These are phyloP conservation scores for Dendrobium catenatum DNA, from an alignment of 106 monocot species.

Conservation along the genomic window DNA sequence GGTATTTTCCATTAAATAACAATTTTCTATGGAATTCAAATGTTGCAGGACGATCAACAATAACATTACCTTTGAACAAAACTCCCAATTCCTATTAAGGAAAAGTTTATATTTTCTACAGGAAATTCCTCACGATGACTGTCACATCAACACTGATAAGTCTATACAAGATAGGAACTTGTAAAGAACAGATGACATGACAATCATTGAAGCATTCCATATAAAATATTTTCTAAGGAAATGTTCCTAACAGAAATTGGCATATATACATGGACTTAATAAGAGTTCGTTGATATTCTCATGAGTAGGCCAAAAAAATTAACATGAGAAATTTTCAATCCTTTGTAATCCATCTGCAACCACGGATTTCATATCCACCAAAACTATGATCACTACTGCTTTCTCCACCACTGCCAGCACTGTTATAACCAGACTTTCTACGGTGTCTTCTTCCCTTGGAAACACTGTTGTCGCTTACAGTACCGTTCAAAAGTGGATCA, in stretches of 20 bases:
- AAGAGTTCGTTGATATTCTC: background rate
- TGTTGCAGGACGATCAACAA: background rate
- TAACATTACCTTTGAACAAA: background rate
- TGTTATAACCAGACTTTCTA: conserved; percentile 55
- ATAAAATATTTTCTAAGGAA: background rate
- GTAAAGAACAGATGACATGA: background rate
- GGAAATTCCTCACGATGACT: background rate
- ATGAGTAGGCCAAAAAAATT: background rate
- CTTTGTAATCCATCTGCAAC: conserved; percentile 63
- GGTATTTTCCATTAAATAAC: too few relatives aligned
- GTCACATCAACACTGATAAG: background rate
- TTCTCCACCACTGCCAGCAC: conserved; percentile 84
- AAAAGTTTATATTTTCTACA: background rate
- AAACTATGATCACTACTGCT: conserved; percentile 63
- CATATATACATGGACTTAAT: background rate
- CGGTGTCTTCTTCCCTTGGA: conserved; percentile 32
- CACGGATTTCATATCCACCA: conserved; percentile 53
- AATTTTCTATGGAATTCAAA: background rate
- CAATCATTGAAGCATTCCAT: conserved; percentile 1
- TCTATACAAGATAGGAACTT: background rate
- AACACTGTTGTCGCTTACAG: conserved; percentile 40
- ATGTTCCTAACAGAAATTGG: background rate
- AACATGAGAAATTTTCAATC: conserved; percentile 21
- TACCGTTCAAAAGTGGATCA: conserved; percentile 69
- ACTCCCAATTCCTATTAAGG: too few relatives aligned